Percentiles rank a stretch among this genome's conserved stretches.
Evolutionary conservation across 202 grass and related monocot species (phyloP).

Genomic region (Panicum hallii): DNA sequence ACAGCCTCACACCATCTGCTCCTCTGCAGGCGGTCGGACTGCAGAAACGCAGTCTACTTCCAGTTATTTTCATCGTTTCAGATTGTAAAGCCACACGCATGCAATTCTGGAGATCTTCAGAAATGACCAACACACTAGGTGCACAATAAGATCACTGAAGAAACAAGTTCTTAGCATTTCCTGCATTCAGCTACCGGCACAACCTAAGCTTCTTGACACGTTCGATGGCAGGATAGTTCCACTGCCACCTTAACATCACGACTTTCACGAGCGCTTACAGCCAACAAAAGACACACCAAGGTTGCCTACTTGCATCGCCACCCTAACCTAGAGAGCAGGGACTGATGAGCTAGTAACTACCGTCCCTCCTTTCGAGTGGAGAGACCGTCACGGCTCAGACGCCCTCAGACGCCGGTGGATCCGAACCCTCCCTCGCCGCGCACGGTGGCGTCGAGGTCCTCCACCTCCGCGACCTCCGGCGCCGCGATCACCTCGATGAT

Average conservation of each 20-base stretch:
- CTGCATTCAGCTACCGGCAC: not conserved
- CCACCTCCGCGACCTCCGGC: conserved; percentile 79
- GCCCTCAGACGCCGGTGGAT: conserved; percentile 75
- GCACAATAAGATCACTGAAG: not conserved
- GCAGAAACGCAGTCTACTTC: not conserved
- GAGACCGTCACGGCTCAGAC: conserved; percentile 30
- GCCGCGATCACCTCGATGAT: conserved; percentile 72
- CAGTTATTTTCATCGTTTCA: not conserved
- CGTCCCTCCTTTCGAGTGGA: not conserved
- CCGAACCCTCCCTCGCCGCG: conserved; percentile 87
- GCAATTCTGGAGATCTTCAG: not conserved
- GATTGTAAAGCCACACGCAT: not conserved
- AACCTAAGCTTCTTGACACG: not conserved
- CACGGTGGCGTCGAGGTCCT: conserved; percentile 76
- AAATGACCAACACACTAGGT: not conserved
- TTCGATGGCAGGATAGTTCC: not conserved
- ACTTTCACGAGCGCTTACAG: conserved; percentile 3
- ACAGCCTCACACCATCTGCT: not conserved
- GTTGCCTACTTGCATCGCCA: not conserved
- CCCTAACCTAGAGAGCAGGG: not conserved
- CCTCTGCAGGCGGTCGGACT: not conserved
- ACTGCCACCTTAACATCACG: not conserved
- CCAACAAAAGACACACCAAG: not conserved
- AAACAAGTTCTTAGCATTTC: not conserved
- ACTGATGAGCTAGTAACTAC: not conserved